A percentile compares a stretch with the other conserved stretches of the same genome.
These are phyloP conservation scores for Pleurozium schreberi DNA, from an alignment of 225 moss, liverwort and hornwort species.

Conservation along the genomic window DNA sequence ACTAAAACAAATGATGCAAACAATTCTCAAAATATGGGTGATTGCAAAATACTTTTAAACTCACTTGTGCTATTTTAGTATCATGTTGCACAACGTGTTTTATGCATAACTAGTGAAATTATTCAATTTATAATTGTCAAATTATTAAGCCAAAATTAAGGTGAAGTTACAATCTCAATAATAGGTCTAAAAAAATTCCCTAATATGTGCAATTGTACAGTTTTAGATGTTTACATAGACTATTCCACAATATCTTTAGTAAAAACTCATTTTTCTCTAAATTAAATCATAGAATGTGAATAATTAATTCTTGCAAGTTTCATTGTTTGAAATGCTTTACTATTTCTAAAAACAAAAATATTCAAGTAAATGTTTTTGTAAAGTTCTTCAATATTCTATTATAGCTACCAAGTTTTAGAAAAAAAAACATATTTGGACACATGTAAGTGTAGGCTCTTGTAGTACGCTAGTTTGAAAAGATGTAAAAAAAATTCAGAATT, in stretches of 20 bases:
- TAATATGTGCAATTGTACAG: accelerated
- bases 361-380: accelerated
- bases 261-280: accelerated
- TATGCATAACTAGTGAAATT: too few relatives aligned
- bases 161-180: too few relatives aligned
- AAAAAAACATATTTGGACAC: too few relatives aligned
- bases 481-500: too few relatives aligned
- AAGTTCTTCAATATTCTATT: too few relatives aligned
- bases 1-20: background rate
- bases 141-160: too few relatives aligned
- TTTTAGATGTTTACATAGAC: too few relatives aligned
- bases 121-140: too few relatives aligned
- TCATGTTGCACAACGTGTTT: too few relatives aligned
- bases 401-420: too few relatives aligned
- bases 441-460: too few relatives aligned
- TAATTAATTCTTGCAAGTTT: background rate
- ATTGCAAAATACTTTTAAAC: background rate
- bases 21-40: background rate
- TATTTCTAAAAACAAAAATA: background rate
- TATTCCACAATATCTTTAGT: background rate
- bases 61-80: accelerated
- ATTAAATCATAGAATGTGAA: background rate
- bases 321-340: background rate
- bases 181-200: background rate
- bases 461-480: too few relatives aligned